Evolutionary conservation across 441 rosid genomes (phyloP).

Genomic region (Arabidopsis lyrata): DNA sequence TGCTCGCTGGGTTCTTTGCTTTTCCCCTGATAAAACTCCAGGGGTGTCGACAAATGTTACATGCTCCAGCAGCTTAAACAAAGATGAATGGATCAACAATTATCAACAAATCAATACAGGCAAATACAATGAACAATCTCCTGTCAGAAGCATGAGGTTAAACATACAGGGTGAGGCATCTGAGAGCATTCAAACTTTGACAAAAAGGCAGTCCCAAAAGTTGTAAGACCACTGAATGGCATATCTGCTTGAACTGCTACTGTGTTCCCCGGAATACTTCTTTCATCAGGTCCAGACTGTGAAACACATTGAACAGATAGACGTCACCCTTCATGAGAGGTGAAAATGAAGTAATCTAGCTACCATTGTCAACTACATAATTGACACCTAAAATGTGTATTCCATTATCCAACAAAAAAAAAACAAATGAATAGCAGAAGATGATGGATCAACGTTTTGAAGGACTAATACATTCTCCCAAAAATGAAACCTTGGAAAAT

Average conservation of each 20-base stretch:
- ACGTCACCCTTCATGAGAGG: conserved; percentile 18
- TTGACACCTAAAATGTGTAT: background rate
- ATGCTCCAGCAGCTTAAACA: conserved; percentile 86
- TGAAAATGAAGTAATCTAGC: conserved; percentile 24
- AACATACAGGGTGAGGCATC: conserved; percentile 95
- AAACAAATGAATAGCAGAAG: background rate
- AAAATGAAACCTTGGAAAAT: conserved; percentile 8
- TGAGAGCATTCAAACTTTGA: conserved; percentile 98
- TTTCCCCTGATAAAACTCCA: conserved; percentile 95
- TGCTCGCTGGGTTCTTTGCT: conserved; percentile 86
- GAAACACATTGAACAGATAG: conserved; percentile 27
- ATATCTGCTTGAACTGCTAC: conserved; percentile 97
- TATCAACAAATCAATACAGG: conserved; percentile 30
- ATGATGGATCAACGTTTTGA: background rate
- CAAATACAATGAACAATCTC: conserved; percentile 5
- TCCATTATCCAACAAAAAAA: background rate
- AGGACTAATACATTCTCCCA: conserved; percentile 5
- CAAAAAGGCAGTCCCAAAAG: conserved; percentile 93
- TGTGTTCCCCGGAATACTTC: conserved; percentile 98
- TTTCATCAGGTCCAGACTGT: conserved; percentile 94
- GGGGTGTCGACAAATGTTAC: conserved; percentile 93
- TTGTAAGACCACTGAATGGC: conserved; percentile 94
- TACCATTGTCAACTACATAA: conserved; percentile 16
- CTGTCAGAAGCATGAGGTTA: conserved; percentile 17
- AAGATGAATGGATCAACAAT: conserved; percentile 36